Conservation (phyloP, 2,329 filamentous ascomycete genomes). For the Ascochyta lentis region DNA sequence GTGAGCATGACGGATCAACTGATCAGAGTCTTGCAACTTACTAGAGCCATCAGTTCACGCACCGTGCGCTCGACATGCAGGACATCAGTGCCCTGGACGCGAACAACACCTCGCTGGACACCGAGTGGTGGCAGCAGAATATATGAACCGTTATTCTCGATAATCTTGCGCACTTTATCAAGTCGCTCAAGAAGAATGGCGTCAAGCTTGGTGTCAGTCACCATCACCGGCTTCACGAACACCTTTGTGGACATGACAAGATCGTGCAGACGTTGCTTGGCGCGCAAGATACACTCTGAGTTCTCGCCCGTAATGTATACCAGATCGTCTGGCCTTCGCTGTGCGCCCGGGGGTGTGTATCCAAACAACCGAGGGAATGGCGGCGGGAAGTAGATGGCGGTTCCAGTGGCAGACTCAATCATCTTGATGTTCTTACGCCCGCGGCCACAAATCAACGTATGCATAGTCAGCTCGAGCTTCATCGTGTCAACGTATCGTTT, state of each 20-base stretch:
- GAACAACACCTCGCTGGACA: conserved; percentile 81
- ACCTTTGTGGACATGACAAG: conserved; percentile 78
- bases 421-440: conserved; percentile 97
- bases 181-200: conserved; percentile 88
- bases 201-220: conserved; percentile 92
- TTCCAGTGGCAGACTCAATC: conserved; percentile 94
- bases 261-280: conserved; percentile 91
- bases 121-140: conserved; percentile 90
- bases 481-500: conserved; percentile 78
- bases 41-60: conserved; percentile 92
- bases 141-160: conserved; percentile 94
- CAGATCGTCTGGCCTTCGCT: conserved; percentile 82
- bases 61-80: conserved; percentile 94
- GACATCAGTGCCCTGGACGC: conserved; percentile 92
- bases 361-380: conserved; percentile 91
- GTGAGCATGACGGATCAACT: conserved; percentile 25
- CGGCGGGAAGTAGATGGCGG: conserved; percentile 96
- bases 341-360: conserved; percentile 83
- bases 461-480: conserved; percentile 83
- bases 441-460: conserved; percentile 90
- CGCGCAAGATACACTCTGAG: conserved; percentile 81
- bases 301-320: conserved; percentile 95
- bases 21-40: conserved; percentile 54
- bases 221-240: conserved; percentile 85
- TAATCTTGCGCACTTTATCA: conserved; percentile 97